Percentiles rank a stretch among this genome's conserved stretches.
phyloP scores from a whole-genome alignment of 1,139 yeast genomes.

The Hyphopichia fennica region DNA sequence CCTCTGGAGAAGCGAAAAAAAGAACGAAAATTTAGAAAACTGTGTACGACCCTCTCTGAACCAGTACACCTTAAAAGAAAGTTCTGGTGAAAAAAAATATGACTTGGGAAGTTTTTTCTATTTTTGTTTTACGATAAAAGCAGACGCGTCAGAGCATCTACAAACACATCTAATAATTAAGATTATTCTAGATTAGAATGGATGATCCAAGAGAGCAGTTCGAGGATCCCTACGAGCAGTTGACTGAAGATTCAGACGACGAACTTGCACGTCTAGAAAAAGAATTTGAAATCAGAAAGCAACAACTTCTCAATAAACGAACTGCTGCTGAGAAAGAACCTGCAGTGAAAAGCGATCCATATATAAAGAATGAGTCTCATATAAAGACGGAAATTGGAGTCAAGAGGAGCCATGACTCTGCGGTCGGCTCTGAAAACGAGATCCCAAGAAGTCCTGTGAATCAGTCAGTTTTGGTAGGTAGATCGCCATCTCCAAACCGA shows the following conservation, averaged over 20 bases:
- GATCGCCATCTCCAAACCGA: no score
- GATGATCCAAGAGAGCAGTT: neutral
- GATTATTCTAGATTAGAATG: neutral
- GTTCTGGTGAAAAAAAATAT: no score
- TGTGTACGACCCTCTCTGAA: neutral
- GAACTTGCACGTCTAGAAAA: constrained; percentile 27
- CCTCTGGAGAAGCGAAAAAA: neutral
- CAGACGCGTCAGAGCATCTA: no score
- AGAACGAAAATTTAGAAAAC: neutral
- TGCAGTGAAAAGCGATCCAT: no score
- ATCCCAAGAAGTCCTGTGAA: neutral
- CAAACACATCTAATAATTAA: neutral
- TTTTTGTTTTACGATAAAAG: no score
- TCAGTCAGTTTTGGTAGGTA: neutral
- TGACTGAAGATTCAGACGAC: constrained; percentile 30
- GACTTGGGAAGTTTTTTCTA: no score
- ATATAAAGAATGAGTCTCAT: no score
- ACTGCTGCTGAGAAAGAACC: no score
- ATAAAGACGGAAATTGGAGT: no score
- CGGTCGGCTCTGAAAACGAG: no score
- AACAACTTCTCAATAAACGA: constrained; percentile 11
- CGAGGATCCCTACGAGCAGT: constrained; percentile 11
- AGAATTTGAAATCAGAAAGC: constrained; percentile 25
- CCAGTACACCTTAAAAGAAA: neutral
- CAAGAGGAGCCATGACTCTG: neutral